Conservation (phyloP, 139 green algal genomes). For the Marvania coccoides region DNA sequence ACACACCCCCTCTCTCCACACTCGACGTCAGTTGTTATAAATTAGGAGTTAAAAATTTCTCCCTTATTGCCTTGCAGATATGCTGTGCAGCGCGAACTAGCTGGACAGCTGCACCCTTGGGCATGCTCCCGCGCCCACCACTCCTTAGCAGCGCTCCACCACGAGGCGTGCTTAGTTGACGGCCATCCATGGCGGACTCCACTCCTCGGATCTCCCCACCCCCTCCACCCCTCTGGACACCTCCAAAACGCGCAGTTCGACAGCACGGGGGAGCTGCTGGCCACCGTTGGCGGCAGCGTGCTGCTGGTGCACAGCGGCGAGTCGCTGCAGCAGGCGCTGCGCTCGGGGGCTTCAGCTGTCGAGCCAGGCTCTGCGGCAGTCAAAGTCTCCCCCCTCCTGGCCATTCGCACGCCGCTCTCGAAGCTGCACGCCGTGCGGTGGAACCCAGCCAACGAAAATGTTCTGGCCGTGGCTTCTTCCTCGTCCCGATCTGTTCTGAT, state of each 20-base stretch:
- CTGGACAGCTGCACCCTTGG: not conserved
- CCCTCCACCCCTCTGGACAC: not conserved
- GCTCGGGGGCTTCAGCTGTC: not conserved
- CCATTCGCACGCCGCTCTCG: slow-evolving; percentile 1
- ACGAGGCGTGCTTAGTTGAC: not conserved
- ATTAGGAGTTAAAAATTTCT: too few species aligned
- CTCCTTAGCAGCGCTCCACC: not conserved
- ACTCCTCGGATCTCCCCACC: not conserved
- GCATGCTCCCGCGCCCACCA: not conserved
- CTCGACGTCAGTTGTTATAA: too few species aligned
- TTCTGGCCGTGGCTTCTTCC: slow-evolving; percentile 5
- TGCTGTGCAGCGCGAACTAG: not conserved
- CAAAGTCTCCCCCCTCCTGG: slow-evolving; percentile 7
- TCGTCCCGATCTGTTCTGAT: slow-evolving; percentile 8
- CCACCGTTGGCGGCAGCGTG: slow-evolving; percentile 1
- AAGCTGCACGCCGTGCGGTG: slow-evolving; percentile 20
- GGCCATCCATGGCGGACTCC: not conserved
- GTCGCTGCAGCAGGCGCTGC: not conserved
- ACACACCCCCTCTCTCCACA: too few species aligned
- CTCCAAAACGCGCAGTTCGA: slow-evolving; percentile 10
- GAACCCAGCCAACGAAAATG: slow-evolving; percentile 20
- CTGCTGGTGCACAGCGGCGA: slow-evolving; percentile 11
- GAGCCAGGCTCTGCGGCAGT: not conserved
- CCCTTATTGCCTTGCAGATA: not conserved
- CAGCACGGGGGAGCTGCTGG: slow-evolving; percentile 18